phyloP scores from a whole-genome alignment of 768 basidiomycete genomes.

The Lepiota venenata region DNA sequence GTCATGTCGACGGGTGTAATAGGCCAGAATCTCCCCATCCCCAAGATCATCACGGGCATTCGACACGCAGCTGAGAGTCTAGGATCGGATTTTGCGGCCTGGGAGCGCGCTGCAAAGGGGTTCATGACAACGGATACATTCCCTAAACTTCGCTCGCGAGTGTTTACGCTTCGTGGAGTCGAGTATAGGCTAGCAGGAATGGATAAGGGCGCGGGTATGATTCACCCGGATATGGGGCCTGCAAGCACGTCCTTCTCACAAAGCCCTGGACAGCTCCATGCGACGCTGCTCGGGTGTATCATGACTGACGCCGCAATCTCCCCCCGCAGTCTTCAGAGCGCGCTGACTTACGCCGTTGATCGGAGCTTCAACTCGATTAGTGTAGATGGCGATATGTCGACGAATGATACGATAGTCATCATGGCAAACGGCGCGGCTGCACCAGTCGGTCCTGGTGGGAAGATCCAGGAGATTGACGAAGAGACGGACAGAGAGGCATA shows the following conservation, averaged over 20 bases:
- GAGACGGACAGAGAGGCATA: constrained; percentile 58
- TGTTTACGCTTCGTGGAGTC: constrained; percentile 66
- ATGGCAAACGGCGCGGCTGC: constrained; percentile 89
- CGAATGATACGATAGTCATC: constrained; percentile 90
- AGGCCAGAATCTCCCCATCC: constrained; percentile 90
- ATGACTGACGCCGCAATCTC: constrained; percentile 88
- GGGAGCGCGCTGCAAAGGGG: constrained; percentile 82
- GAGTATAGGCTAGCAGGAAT: constrained; percentile 89
- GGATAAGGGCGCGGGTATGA: constrained; percentile 99
- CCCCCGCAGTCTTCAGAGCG: constrained; percentile 76
- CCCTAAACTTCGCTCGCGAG: constrained; percentile 85
- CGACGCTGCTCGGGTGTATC: constrained; percentile 92
- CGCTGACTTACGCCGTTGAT: constrained; percentile 89
- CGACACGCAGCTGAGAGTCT: constrained; percentile 41
- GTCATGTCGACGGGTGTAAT: constrained; percentile 99
- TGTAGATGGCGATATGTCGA: constrained; percentile 98
- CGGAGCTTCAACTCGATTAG: constrained; percentile 96
- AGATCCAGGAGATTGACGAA: constrained; percentile 62
- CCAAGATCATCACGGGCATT: constrained; percentile 75
- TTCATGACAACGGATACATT: constrained; percentile 99
- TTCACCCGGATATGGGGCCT: constrained; percentile 94
- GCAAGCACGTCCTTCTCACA: constrained; percentile 32
- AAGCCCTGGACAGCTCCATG: constrained; percentile 62
- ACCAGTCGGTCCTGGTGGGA: constrained; percentile 30
- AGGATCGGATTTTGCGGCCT: constrained; percentile 62